Evolutionary conservation across 257 asterid species (phyloP), one percentile per base, ranked within the genome.

Genomic region (Linderniella brevidens): DNA sequence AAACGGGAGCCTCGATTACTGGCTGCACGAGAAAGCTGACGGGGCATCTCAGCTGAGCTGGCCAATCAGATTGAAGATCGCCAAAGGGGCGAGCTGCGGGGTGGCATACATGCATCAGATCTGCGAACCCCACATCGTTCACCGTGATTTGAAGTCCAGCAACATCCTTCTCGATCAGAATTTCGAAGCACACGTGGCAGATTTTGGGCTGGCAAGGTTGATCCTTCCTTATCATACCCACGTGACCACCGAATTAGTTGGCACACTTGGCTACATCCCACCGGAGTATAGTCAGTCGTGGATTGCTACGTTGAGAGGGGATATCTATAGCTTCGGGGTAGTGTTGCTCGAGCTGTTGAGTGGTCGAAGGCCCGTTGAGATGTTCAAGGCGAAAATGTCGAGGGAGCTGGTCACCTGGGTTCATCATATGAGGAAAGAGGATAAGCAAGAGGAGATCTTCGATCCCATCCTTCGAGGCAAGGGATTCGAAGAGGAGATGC

Each of bases 251-350:
- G 98, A 88, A 63, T 69, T 81, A 69, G 98, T 88, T 0, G 98
- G 98, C 20, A 88, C 98, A 36, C 70, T 84, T 4, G 98, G 98
- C 15, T 88, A 88, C 71, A 88, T 88, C 19, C 98, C 98, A 18
- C 98, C 98, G 0, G 98, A 88, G 61, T 88, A 88, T 65, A 86
- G 93, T 62, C 98, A 88, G 53, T 69, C 98, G 6, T 84, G 93
- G 98, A 70, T 81, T 62, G 94, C 98, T 48, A 88, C 94, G 19
- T 69, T 88, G 45, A 70, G 98, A 68, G 98, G 98, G 52, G 98
- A 88, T 59, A 55, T 88, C 43, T 88, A 84, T 60, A 88, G 98
- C 55, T 81, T 88, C 43, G 98, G 98, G 42, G 93, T 88, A 20
- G 94, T 88, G 35, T 56, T 88, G 83, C 90, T 88, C 13, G 98